phyloP scores from a whole-genome alignment of 148 eudicot species.

The Camellia japonica region DNA sequence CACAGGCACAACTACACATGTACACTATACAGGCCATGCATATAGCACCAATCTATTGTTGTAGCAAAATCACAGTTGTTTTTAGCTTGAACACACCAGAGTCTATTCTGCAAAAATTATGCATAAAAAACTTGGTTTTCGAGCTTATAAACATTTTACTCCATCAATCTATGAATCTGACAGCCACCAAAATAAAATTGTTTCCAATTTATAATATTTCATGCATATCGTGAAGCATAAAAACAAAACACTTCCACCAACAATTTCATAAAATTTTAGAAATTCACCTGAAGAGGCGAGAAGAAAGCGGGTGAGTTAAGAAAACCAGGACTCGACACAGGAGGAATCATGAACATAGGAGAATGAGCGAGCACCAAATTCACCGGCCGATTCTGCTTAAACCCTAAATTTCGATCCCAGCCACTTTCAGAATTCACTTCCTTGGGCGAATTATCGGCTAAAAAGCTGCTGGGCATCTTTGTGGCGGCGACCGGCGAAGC shows the following conservation, averaged over 20 bases:
- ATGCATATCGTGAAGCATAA: background rate
- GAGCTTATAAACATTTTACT: background rate
- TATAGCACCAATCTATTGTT: background rate
- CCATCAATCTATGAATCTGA: background rate
- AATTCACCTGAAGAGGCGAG: constrained; percentile 21
- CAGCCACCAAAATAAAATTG: background rate
- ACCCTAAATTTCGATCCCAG: constrained; percentile 34
- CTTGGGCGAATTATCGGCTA: constrained; percentile 5
- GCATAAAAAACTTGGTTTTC: no score
- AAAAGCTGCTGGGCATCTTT: constrained; percentile 11
- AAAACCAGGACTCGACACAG: constrained; percentile 77
- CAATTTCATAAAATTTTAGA: background rate
- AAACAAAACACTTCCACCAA: background rate
- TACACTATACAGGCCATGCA: background rate
- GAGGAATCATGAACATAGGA: constrained; percentile 58
- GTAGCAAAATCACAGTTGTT: no score
- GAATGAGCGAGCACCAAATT: constrained; percentile 45
- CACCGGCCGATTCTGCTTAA: constrained; percentile 58
- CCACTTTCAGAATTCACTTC: constrained; percentile 5
- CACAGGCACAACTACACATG: background rate
- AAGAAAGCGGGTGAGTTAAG: constrained; percentile 71
- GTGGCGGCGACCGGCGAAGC: constrained; percentile 34
- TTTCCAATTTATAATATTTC: background rate
- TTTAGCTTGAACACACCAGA: no score
- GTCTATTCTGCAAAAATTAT: no score